These are phyloP conservation scores for Colletotrichum sp. DNA, from an alignment of 2,329 filamentous ascomycete species.

Conservation along the genomic window DNA sequence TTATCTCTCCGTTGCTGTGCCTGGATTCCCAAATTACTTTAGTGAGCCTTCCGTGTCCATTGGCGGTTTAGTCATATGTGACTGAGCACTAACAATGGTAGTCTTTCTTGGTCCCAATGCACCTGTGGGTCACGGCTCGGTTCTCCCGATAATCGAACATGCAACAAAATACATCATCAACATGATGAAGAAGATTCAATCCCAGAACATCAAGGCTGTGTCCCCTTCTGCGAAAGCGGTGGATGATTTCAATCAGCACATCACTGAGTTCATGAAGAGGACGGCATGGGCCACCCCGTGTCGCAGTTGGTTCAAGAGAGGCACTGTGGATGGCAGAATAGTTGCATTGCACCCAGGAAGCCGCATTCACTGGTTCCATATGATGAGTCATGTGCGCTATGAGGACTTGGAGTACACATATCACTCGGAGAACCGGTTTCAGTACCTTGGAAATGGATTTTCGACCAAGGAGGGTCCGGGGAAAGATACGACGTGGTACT, in stretches of 20 bases:
- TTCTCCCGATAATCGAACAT: background rate
- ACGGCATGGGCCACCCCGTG: background rate
- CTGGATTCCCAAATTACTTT: background rate
- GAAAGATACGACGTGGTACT: background rate
- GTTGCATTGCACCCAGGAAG: background rate
- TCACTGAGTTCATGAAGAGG: background rate
- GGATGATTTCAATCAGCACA: background rate
- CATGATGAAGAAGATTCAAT: background rate
- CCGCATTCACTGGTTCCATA: background rate
- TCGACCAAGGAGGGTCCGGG: background rate
- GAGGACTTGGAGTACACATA: background rate
- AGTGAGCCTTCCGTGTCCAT: background rate
- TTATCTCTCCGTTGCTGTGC: background rate
- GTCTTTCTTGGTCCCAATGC: background rate
- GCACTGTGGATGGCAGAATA: background rate
- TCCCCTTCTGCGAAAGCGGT: background rate
- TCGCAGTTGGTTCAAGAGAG: background rate
- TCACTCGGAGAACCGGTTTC: background rate
- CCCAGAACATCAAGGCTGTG: background rate
- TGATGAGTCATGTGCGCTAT: background rate
- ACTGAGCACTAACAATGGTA: background rate
- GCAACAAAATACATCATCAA: background rate
- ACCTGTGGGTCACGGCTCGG: background rate
- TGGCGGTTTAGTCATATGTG: rapidly evolving
- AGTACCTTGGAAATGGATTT: background rate